Evolutionary conservation across 192 early-diverging fungal species (phyloP).

Genomic region (Backusella parvicylindrica): DNA sequence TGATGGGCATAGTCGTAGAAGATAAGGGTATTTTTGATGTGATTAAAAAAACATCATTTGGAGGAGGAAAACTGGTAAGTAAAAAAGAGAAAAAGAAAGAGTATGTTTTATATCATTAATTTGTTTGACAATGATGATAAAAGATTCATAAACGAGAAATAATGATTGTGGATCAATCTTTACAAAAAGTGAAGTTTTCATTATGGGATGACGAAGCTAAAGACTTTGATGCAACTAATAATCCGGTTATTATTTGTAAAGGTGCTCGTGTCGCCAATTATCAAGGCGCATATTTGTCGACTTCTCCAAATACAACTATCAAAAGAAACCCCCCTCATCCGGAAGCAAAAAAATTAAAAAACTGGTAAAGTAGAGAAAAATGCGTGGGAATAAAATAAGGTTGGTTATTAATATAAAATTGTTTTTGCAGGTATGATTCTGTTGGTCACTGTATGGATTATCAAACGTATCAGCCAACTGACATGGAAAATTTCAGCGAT

Average conservation of each 20-base stretch:
- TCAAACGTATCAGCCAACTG: background rate
- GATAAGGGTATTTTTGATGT: conserved; percentile 56
- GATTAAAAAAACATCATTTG: conserved; percentile 49
- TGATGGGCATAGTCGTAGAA: conserved; percentile 74
- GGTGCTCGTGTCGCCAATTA: conserved; percentile 82
- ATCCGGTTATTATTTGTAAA: conserved; percentile 78
- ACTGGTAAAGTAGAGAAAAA: conserved; percentile 57
- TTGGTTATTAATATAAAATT: background rate
- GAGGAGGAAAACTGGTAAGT: conserved; percentile 47
- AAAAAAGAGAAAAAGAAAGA: too few relatives aligned
- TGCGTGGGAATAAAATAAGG: too few relatives aligned
- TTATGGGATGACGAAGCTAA: conserved; percentile 85
- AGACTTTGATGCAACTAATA: conserved; percentile 44
- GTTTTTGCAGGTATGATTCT: background rate
- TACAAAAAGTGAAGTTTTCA: conserved; percentile 70
- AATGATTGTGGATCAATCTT: conserved; percentile 71
- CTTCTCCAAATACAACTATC: conserved; percentile 41
- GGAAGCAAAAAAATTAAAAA: conserved; percentile 66
- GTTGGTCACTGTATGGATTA: background rate
- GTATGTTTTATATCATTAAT: too few relatives aligned
- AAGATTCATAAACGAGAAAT: conserved; percentile 82
- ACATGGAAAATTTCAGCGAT: background rate
- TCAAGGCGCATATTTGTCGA: conserved; percentile 64
- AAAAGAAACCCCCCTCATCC: conserved; percentile 70
- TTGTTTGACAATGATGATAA: background rate